Percentiles rank a stretch among this genome's conserved stretches.
Conservation (phyloP, 257 asterid genomes). For the Verbascum thapsus region DNA sequence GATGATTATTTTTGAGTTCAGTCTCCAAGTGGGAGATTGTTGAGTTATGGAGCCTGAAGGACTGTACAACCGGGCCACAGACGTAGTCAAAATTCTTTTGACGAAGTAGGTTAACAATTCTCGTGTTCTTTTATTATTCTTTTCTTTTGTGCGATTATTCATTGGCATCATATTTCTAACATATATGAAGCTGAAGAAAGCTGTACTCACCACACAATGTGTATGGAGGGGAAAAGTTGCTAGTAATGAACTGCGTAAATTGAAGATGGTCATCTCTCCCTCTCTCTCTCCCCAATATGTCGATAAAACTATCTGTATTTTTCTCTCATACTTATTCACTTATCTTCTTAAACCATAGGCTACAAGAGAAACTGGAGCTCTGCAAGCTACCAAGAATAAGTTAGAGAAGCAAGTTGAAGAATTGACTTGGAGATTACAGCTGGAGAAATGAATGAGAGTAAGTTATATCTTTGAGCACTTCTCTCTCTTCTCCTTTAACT, state of each 20-base stretch:
- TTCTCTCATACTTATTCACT: constrained; percentile 2
- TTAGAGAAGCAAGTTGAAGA: constrained; percentile 99
- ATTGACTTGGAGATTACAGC: constrained; percentile 95
- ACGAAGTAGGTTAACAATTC: too few relatives aligned
- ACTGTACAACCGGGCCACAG: too few relatives aligned
- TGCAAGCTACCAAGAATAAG: constrained; percentile 98
- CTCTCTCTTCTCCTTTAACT: constrained; percentile 4
- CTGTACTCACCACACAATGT: constrained; percentile 83
- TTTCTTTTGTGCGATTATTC: too few relatives aligned
- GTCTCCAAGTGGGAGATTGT: too few relatives aligned
- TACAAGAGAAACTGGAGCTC: constrained; percentile 98
- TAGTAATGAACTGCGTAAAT: constrained; percentile 73
- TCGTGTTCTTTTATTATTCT: too few relatives aligned
- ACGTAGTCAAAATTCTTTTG: too few relatives aligned
- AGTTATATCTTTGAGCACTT: constrained; percentile 29
- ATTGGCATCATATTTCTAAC: too few relatives aligned
- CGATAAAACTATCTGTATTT: background rate
- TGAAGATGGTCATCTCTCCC: constrained; percentile 74
- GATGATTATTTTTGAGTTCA: too few relatives aligned
- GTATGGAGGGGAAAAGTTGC: constrained; percentile 94
- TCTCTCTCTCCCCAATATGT: constrained; percentile 21
- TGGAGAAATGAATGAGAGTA: constrained; percentile 98
- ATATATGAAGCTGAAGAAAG: constrained; percentile 67
- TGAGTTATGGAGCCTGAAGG: too few relatives aligned
- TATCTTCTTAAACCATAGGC: constrained; percentile 53